These are phyloP conservation scores for Syzygium malaccense DNA, from an alignment of 441 rosid species.

Conservation along the genomic window DNA sequence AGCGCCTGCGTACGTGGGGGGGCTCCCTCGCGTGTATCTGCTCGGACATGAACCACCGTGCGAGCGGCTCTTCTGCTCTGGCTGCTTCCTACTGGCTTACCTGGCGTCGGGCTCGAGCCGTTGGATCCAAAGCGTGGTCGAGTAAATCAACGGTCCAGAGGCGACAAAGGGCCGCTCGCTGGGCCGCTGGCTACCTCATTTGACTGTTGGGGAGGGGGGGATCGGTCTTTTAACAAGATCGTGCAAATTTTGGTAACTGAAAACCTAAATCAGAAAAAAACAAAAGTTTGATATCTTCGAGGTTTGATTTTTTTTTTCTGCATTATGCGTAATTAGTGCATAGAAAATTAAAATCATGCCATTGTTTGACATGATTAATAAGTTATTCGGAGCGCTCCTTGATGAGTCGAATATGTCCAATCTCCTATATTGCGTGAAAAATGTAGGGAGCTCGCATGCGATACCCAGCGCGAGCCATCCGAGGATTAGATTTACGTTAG, in stretches of 20 bases:
- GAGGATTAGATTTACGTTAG: neutral
- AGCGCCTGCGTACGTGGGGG: neutral
- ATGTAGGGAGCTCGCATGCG: rapidly evolving
- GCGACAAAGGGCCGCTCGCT: neutral
- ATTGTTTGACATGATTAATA: neutral
- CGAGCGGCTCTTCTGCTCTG: neutral
- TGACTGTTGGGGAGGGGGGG: neutral
- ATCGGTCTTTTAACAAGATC: neutral
- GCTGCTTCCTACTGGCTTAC: neutral
- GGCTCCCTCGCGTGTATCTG: neutral
- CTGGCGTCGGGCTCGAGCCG: neutral
- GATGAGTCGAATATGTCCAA: neutral
- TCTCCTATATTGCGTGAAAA: neutral
- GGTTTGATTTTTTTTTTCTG: neutral
- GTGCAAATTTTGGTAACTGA: too few species aligned
- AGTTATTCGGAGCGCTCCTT: rapidly evolving
- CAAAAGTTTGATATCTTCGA: neutral
- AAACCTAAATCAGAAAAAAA: neutral
- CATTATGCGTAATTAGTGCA: neutral
- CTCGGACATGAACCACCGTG: neutral
- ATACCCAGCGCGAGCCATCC: neutral
- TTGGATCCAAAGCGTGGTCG: neutral
- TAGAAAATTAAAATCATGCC: neutral
- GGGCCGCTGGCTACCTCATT: neutral
- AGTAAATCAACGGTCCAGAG: neutral